Base-by-base conservation (phyloP, 805 yeast species). In the Candida incommunis region DNA sequence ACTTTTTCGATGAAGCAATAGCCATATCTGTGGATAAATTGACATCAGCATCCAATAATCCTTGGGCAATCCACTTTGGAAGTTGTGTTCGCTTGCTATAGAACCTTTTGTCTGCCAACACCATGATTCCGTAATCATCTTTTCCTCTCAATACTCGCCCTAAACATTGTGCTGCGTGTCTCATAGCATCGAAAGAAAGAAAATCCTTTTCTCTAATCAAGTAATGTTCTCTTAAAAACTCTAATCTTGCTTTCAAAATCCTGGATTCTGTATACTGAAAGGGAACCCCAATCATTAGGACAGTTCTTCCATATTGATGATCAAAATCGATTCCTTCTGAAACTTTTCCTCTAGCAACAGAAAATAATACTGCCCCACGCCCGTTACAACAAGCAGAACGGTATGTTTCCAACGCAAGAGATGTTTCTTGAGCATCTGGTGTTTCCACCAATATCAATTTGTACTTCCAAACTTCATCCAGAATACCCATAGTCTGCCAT, bases 261-360 rank as follows among this genome's bases (percentile, higher is more conserved):
- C 97, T 78, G 3, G 96, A 88, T 60, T 92, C 98, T 0, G 99
- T 92, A 63, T 92, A 92, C 70, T 92, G 99, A 72, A 92, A 92
- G 0, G 99, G 99, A 52, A 92, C 94, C 52, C 99, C 99, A 63
- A 92, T 90, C 96, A 92, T 90, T 49, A 92, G 69, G 49, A 92
- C 99, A 0, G 97, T 86, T 57, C 99, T 76, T 13, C 98, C 99
- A 61, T 83, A 92, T 52, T 92, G 98, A 61, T 92, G 96, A 60
- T 92, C 97, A 67, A 92, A 92, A 86, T 92, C 99, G 54, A 92
- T 92, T 49, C 99, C 99, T 64, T 92, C 99, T 0, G 95, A 83
- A 1, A 92, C 98, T 59, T 92, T 92, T 5, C 99, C 99, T 72
- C 99, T 87, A 13, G 99, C 99, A 48, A 92, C 99, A 27, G 96